These are phyloP conservation scores for Insectozyma bohioensis DNA, from an alignment of 1,139 yeast species.

Conservation along the genomic window DNA sequence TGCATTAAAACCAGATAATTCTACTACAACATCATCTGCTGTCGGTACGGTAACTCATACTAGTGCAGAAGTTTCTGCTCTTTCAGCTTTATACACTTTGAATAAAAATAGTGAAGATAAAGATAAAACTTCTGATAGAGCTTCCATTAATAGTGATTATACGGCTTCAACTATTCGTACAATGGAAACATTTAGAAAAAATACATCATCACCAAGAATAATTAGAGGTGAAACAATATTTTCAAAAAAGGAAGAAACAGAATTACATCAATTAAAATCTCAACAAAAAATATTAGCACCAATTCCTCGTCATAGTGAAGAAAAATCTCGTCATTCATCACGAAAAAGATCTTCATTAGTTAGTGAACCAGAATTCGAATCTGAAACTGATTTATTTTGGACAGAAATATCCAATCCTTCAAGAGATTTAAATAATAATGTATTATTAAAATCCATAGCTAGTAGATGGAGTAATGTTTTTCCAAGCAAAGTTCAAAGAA, in stretches of 20 bases:
- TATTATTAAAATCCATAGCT: conserved; percentile 36
- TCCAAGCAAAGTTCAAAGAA: conserved; percentile 64
- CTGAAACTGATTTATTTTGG: conserved; percentile 48
- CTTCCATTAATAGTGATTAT: conserved; percentile 14
- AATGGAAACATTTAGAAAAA: conserved; percentile 11
- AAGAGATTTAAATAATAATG: conserved; percentile 48
- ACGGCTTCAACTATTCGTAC: conserved; percentile 6
- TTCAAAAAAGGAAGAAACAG: conserved; percentile 8
- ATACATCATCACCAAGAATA: conserved; percentile 13
- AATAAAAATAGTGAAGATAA: conserved; percentile 36
- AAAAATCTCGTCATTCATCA: conserved; percentile 1
- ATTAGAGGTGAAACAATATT: conserved; percentile 14
- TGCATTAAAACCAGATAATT: conserved; percentile 20
- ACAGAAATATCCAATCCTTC: conserved; percentile 71
- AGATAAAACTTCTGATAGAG: conserved; percentile 5
- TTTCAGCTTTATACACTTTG: conserved; percentile 40
- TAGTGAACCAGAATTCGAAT: conserved; percentile 10
- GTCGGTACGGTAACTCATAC: conserved; percentile 39
- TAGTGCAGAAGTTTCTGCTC: conserved; percentile 33
- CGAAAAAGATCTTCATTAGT: conserved; percentile 10
- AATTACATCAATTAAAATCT: too few relatives aligned
- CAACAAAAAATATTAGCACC: conserved; percentile 1
- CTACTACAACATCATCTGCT: conserved; percentile 36
- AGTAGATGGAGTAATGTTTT: conserved; percentile 87
- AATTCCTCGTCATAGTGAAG: conserved; percentile 2